Evolutionary conservation across 257 asterid species (phyloP).

Genomic region (Craterostigma plantagineum): DNA sequence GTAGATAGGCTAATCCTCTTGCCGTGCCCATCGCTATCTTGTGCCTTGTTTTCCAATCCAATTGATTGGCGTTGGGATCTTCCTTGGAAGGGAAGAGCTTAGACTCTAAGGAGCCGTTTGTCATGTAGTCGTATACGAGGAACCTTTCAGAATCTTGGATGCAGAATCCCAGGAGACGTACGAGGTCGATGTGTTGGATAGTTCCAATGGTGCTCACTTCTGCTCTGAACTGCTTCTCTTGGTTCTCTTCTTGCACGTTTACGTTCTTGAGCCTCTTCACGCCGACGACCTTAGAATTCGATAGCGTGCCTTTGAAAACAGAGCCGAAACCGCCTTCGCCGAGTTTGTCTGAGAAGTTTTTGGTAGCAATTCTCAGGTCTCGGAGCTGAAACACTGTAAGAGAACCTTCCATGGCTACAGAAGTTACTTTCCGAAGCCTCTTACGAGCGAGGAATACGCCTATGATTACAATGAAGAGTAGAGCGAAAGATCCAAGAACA

Average conservation of each 20-base stretch:
- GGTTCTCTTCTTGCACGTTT: conserved; percentile 17
- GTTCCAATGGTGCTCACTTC: conserved; percentile 48
- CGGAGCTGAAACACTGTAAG: conserved; percentile 19
- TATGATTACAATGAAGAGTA: conserved; percentile 8
- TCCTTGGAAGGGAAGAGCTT: conserved; percentile 20
- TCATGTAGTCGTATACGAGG: conserved; percentile 33
- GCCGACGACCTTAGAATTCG: conserved; percentile 28
- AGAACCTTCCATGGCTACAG: conserved; percentile 17
- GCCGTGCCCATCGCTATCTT: conserved; percentile 37
- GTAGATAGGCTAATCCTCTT: conserved; percentile 40
- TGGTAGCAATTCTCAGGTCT: conserved; percentile 26
- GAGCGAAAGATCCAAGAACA: conserved; percentile 14
- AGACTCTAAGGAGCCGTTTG: conserved; percentile 23
- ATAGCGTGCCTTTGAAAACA: conserved; percentile 29
- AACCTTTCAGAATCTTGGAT: conserved; percentile 21
- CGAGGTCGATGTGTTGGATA: conserved; percentile 36
- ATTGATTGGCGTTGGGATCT: background rate
- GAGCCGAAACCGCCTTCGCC: conserved; percentile 45
- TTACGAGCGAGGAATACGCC: conserved; percentile 3
- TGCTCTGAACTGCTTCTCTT: conserved; percentile 36
- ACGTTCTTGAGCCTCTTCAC: conserved; percentile 36
- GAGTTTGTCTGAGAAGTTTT: conserved; percentile 28
- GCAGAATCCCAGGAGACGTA: conserved; percentile 37
- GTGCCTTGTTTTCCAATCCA: conserved; percentile 29
- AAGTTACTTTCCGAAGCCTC: conserved; percentile 7